Evolutionary conservation across 768 basidiomycete species (phyloP).

Genomic region (Lactarius hatsudake): DNA sequence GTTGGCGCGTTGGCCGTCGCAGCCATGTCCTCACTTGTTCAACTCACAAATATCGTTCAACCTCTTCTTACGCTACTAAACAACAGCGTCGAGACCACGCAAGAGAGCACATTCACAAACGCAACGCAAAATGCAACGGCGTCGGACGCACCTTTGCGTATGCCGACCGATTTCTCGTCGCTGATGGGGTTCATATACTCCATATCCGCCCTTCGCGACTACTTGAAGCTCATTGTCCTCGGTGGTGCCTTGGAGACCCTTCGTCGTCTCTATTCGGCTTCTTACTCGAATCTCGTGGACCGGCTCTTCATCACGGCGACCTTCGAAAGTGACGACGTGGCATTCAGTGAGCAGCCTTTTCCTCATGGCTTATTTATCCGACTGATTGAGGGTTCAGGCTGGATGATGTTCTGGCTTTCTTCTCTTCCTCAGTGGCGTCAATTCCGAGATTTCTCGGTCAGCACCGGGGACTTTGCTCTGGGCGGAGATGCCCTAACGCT

Average conservation of each 20-base stretch:
- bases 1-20: neutral
- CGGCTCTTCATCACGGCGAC: constrained; percentile 61
- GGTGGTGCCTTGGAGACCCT: constrained; percentile 60
- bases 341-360: constrained; percentile 46
- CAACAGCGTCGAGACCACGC: neutral
- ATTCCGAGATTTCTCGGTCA: constrained; percentile 52
- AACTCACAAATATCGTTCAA: neutral
- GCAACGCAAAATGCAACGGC: constrained; percentile 9
- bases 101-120: neutral
- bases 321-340: constrained; percentile 57
- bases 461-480: constrained; percentile 43
- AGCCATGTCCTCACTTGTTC: constrained; percentile 12
- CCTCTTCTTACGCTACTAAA: constrained; percentile 16
- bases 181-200: constrained; percentile 48
- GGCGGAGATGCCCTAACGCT: constrained; percentile 34
- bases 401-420: constrained; percentile 71
- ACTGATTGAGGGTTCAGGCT: constrained; percentile 40
- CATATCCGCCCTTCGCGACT: constrained; percentile 55
- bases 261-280: constrained; percentile 44
- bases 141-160: constrained; percentile 7
- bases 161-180: constrained; percentile 34
- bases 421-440: constrained; percentile 58
- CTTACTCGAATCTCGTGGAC: constrained; percentile 45
- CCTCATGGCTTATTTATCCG: constrained; percentile 7
- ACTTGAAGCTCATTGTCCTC: constrained; percentile 59